Conservation (phyloP, 2,329 filamentous ascomycete genomes). For the Passalora sequoiae region DNA sequence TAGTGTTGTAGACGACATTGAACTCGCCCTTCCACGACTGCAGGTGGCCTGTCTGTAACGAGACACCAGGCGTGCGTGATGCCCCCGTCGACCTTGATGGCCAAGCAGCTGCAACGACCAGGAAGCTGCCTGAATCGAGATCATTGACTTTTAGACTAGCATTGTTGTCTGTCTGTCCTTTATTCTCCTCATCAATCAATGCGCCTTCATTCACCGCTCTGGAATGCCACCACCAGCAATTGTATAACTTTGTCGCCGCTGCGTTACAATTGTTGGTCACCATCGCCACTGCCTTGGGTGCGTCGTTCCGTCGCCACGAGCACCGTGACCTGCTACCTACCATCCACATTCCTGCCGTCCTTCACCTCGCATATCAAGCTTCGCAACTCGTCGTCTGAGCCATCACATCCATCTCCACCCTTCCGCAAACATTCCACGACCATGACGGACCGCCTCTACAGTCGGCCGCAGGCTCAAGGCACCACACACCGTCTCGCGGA, state of each 20-base stretch:
- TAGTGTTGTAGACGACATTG: no score
- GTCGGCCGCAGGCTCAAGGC: conserved; percentile 20
- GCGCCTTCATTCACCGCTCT: background rate
- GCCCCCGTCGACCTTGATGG: no score
- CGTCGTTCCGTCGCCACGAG: background rate
- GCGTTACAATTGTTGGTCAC: background rate
- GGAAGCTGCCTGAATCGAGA: no score
- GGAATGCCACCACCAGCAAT: background rate
- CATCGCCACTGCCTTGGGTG: no score
- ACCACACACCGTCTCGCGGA: conserved; percentile 50
- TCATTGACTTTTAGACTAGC: no score
- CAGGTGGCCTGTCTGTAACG: no score
- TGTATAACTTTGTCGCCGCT: background rate
- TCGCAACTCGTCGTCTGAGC: background rate
- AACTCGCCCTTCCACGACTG: no score
- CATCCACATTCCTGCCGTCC: background rate
- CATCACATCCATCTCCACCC: background rate
- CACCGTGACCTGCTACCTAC: no score
- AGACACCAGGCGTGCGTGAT: no score
- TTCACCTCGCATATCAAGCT: background rate
- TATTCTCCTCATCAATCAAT: no score
- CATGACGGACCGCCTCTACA: conserved; percentile 14
- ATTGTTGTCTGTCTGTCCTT: background rate
- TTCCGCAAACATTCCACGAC: no score
- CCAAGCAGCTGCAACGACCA: no score